phyloP scores from a whole-genome alignment of 148 eudicot species.

The Dysphania ambrosioides region DNA sequence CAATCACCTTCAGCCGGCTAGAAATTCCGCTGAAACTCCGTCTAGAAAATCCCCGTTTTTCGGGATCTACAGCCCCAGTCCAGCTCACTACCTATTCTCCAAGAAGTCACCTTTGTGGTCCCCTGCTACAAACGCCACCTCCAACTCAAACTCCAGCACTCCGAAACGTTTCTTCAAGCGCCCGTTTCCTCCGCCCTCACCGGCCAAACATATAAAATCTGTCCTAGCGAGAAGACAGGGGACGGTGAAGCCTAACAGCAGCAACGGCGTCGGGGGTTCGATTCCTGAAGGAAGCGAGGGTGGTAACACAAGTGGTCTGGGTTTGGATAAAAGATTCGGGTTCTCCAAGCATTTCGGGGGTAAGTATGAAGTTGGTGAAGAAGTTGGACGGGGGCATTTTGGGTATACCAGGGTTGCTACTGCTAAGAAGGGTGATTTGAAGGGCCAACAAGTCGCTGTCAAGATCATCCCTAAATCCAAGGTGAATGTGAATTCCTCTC shows the following conservation, averaged over 20 bases:
- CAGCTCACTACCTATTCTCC: conserved; percentile 61
- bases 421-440: conserved; percentile 70
- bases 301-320: conserved; percentile 26
- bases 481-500: conserved; percentile 29
- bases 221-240: conserved; percentile 63
- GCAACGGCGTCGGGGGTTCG: conserved; percentile 21
- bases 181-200: conserved; percentile 84
- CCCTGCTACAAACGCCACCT: conserved; percentile 36
- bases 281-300: conserved; percentile 46
- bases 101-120: conserved; percentile 76
- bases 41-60: conserved; percentile 62
- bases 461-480: conserved; percentile 85
- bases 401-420: conserved; percentile 80
- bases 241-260: conserved; percentile 56
- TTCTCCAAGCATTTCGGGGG: conserved; percentile 59
- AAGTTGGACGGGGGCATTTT: conserved; percentile 97
- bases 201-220: conserved; percentile 80
- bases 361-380: conserved; percentile 86
- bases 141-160: conserved; percentile 48
- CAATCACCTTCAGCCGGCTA: conserved; percentile 1
- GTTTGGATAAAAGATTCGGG: conserved; percentile 80
- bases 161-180: conserved; percentile 61
- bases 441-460: conserved; percentile 79
- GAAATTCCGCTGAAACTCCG: conserved; percentile 22
- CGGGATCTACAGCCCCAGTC: conserved; percentile 76